phyloP scores from a whole-genome alignment of 2,329 filamentous ascomycete genomes.

The Eurotiales sp. region DNA sequence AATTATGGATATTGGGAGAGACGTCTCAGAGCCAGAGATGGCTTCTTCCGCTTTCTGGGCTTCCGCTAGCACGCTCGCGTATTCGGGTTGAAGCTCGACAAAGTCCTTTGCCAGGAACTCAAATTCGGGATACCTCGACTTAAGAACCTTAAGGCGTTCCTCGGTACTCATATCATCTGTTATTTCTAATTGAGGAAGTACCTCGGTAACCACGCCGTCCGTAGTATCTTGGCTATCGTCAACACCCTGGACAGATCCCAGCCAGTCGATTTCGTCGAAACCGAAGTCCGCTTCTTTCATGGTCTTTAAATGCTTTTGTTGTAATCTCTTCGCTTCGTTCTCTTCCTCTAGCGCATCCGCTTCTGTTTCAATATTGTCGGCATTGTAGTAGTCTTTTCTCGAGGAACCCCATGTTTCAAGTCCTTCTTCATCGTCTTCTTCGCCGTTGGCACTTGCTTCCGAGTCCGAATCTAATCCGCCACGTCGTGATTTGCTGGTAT shows the following conservation, averaged over 20 bases:
- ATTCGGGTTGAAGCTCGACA: slow-evolving; percentile 60
- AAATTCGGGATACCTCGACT: slow-evolving; percentile 85
- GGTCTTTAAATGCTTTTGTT: slow-evolving; percentile 83
- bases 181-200: slow-evolving; percentile 79
- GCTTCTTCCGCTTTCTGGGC: slow-evolving; percentile 54
- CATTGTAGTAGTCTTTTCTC: slow-evolving; percentile 88
- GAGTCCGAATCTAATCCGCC: slow-evolving; percentile 21
- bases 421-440: slow-evolving; percentile 54
- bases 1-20: slow-evolving; percentile 55
- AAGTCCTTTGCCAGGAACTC: slow-evolving; percentile 81
- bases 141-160: slow-evolving; percentile 71
- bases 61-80: slow-evolving; percentile 58
- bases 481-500: slow-evolving; percentile 23
- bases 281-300: slow-evolving; percentile 92
- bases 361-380: slow-evolving; percentile 69
- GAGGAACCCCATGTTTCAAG: slow-evolving; percentile 80
- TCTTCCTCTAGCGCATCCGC: slow-evolving; percentile 85
- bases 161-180: slow-evolving; percentile 72
- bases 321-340: slow-evolving; percentile 78
- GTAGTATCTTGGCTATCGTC: slow-evolving; percentile 46
- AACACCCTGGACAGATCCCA: slow-evolving; percentile 49
- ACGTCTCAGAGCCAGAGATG: slow-evolving; percentile 36
- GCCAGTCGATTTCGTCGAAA: slow-evolving; percentile 87
- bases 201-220: slow-evolving; percentile 69
- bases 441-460: slow-evolving; percentile 38